Conservation (phyloP, 2,329 filamentous ascomycete genomes). For the Endothia cerciana region DNA sequence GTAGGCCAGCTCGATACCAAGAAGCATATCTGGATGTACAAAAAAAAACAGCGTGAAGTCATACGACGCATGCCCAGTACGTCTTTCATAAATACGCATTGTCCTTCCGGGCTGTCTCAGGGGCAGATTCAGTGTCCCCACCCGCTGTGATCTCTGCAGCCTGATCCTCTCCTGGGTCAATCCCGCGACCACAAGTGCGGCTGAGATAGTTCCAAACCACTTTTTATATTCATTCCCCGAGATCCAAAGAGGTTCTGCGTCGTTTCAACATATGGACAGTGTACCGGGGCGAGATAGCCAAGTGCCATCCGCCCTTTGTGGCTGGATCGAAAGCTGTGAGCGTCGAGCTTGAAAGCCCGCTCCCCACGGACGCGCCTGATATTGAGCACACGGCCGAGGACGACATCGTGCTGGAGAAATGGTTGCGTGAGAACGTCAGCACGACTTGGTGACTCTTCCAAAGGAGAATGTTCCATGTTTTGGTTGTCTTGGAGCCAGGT, state of each 20-base stretch:
- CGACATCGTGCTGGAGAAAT: slow-evolving; percentile 51
- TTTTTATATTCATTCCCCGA: too few relatives aligned
- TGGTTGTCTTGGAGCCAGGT: too few relatives aligned
- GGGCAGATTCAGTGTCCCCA: too few relatives aligned
- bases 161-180: too few relatives aligned
- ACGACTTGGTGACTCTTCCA: slow-evolving; percentile 38
- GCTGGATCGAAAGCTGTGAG: slow-evolving; percentile 44
- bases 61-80: slow-evolving; percentile 47
- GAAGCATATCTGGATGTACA: slow-evolving; percentile 55
- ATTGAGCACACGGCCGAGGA: slow-evolving; percentile 54
- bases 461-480: too few relatives aligned
- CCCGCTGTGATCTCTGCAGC: too few relatives aligned
- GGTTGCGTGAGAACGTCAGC: slow-evolving; percentile 41
- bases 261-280: background rate
- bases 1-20: slow-evolving; percentile 50
- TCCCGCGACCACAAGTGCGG: too few relatives aligned
- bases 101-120: too few relatives aligned
- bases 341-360: slow-evolving; percentile 34
- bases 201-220: too few relatives aligned
- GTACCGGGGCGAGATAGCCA: slow-evolving; percentile 38
- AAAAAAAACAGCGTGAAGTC: slow-evolving; percentile 53
- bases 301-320: slow-evolving; percentile 33
- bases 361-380: slow-evolving; percentile 33
- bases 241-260: background rate
- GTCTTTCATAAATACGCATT: background rate